Percentiles rank a stretch among this genome's conserved stretches.
These are phyloP conservation scores for Cucurbita ficifolia DNA, from an alignment of 306 rosid genomes.

Conservation along the genomic window DNA sequence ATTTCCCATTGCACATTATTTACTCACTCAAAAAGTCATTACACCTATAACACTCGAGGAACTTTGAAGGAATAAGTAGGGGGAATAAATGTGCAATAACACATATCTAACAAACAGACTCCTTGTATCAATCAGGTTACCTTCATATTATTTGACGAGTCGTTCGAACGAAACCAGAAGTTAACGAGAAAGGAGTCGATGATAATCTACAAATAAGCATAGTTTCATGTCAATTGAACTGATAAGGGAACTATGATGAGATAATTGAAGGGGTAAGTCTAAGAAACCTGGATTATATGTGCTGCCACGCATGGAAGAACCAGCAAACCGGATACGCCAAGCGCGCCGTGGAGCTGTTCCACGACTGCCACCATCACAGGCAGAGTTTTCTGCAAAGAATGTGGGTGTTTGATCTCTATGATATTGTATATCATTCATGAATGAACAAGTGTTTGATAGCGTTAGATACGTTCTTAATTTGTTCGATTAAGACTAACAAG, in stretches of 20 bases:
- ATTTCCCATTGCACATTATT: not conserved
- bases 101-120: not conserved
- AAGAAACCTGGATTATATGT: slow-evolving; percentile 72
- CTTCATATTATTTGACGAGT: not conserved
- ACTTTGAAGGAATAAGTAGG: not conserved
- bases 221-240: not conserved
- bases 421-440: not conserved
- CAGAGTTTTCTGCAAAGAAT: slow-evolving; percentile 57
- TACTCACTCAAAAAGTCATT: not conserved
- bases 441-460: not conserved
- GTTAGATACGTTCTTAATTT: not conserved
- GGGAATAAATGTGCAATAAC: not conserved
- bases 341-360: slow-evolving; percentile 67
- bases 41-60: not conserved
- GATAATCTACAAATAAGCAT: not conserved
- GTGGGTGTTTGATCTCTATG: not conserved
- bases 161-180: not conserved
- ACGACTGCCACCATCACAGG: slow-evolving; percentile 93
- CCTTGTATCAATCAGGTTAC: not conserved
- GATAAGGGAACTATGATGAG: not conserved
- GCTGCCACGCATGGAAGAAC: slow-evolving; percentile 95
- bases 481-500: not conserved
- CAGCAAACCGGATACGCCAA: slow-evolving; percentile 79
- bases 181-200: slow-evolving; percentile 13
- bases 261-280: not conserved